Evolutionary conservation across 169 alveolate genomes (phyloP).

Genomic region (Amoebophrya sp.): DNA sequence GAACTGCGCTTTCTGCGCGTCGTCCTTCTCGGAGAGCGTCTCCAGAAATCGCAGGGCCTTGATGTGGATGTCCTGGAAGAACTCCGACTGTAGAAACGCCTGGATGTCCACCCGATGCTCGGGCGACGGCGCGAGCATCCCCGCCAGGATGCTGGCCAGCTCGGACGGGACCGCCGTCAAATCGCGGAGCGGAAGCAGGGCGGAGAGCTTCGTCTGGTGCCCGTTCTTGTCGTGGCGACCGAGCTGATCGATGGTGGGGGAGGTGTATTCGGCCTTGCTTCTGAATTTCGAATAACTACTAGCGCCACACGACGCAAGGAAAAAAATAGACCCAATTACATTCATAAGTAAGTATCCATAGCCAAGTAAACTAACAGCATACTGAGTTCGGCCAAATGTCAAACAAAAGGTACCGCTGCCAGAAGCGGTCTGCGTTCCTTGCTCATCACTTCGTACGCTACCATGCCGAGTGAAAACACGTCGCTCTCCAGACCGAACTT

Average conservation of each 20-base stretch:
- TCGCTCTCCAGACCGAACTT: slow-evolving; percentile 4
- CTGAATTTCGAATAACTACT: neutral
- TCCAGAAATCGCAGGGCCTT: slow-evolving; percentile 19
- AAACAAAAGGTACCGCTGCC: slow-evolving; percentile 4
- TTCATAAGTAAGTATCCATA: too few species aligned
- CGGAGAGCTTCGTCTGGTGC: neutral
- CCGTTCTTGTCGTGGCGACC: neutral
- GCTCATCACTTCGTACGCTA: slow-evolving; percentile 4
- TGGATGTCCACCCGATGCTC: neutral
- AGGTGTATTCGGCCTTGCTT: neutral
- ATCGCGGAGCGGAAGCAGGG: neutral
- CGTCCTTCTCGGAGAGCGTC: slow-evolving; percentile 20
- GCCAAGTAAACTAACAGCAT: too few species aligned
- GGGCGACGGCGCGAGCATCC: neutral
- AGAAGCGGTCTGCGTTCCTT: neutral
- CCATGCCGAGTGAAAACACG: slow-evolving; percentile 9
- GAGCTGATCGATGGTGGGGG: neutral
- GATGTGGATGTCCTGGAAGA: slow-evolving; percentile 20
- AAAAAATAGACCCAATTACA: neutral
- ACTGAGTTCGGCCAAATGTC: too few species aligned
- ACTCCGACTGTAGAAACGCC: neutral
- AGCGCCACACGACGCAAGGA: neutral
- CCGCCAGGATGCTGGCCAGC: neutral
- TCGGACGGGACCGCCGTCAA: neutral
- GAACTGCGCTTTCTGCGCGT: slow-evolving; percentile 16